These are phyloP conservation scores for Neoboletus subvelutipes DNA, from an alignment of 768 basidiomycete genomes.

Conservation along the genomic window DNA sequence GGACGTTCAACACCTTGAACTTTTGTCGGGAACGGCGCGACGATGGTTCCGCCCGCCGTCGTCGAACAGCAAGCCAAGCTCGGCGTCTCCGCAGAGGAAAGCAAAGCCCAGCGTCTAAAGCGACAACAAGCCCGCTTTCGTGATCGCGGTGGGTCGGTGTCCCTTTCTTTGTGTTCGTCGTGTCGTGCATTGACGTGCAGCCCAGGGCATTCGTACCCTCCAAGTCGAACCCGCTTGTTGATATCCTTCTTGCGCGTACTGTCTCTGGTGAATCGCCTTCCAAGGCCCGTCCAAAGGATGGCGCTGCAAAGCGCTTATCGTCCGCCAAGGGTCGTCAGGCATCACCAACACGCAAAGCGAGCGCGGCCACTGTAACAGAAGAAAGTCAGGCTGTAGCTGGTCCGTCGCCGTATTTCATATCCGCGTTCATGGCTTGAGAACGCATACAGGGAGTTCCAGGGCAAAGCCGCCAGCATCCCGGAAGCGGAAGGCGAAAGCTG, in stretches of 20 bases:
- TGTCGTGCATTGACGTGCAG: not conserved
- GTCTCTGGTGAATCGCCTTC: constrained; percentile 48
- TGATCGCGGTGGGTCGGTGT: constrained; percentile 61
- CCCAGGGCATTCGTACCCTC: constrained; percentile 55
- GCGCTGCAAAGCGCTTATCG: constrained; percentile 1
- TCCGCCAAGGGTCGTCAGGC: constrained; percentile 1
- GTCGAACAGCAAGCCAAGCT: constrained; percentile 25
- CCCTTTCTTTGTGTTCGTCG: not conserved
- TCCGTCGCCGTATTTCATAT: constrained; percentile 2
- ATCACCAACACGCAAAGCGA: not conserved
- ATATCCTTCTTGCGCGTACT: constrained; percentile 52
- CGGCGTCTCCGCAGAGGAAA: constrained; percentile 49
- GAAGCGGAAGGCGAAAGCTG: constrained; percentile 12
- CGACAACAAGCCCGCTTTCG: constrained; percentile 67
- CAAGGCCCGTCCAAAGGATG: constrained; percentile 21
- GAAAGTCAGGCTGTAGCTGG: constrained; percentile 8
- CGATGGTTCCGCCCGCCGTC: constrained; percentile 12
- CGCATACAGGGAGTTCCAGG: constrained; percentile 15
- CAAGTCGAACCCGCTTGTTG: constrained; percentile 46
- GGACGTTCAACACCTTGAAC: too few relatives aligned
- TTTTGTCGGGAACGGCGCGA: not conserved
- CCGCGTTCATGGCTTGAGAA: not conserved
- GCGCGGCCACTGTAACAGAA: not conserved
- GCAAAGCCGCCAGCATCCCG: constrained; percentile 3
- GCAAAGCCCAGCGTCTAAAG: constrained; percentile 57